phyloP scores from a whole-genome alignment of 1,284 basidiomycete genomes.

The Naganishia sp. region DNA sequence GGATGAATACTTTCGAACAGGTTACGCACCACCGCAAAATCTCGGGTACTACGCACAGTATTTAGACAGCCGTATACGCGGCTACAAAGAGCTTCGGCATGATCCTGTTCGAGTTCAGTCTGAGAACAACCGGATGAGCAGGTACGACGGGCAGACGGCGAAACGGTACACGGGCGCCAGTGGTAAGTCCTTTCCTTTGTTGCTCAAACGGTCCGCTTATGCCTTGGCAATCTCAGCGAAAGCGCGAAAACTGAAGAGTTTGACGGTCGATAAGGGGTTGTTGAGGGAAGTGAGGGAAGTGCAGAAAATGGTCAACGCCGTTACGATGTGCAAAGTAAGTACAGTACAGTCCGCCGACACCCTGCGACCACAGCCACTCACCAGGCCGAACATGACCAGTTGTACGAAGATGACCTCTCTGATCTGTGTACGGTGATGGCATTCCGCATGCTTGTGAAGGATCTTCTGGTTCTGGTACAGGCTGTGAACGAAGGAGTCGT shows the following conservation, averaged over 20 bases:
- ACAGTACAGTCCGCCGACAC: background rate
- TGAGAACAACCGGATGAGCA: slow-evolving; percentile 72
- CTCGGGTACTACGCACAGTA: slow-evolving; percentile 84
- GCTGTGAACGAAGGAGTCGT: slow-evolving; percentile 97
- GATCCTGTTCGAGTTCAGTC: slow-evolving; percentile 88
- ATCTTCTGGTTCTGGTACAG: slow-evolving; percentile 91
- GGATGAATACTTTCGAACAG: slow-evolving; percentile 53
- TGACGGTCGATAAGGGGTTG: slow-evolving; percentile 95
- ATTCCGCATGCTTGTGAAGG: slow-evolving; percentile 93
- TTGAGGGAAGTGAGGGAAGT: slow-evolving; percentile 88
- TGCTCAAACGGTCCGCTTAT: background rate
- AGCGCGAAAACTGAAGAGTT: slow-evolving; percentile 73
- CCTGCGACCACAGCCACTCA: too few species aligned
- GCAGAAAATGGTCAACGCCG: slow-evolving; percentile 80
- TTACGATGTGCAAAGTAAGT: slow-evolving; percentile 82
- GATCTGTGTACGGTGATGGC: slow-evolving; percentile 89
- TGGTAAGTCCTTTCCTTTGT: background rate
- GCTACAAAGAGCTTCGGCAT: slow-evolving; percentile 87
- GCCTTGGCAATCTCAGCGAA: slow-evolving; percentile 38
- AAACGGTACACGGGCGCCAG: slow-evolving; percentile 9
- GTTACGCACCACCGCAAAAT: slow-evolving; percentile 81
- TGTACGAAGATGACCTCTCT: slow-evolving; percentile 89
- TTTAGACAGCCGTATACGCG: slow-evolving; percentile 83
- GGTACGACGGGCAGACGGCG: slow-evolving; percentile 46
- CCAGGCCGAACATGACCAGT: slow-evolving; percentile 57